Base-by-base conservation (phyloP, 495 filamentous ascomycete species). In the Niebla homalea region DNA sequence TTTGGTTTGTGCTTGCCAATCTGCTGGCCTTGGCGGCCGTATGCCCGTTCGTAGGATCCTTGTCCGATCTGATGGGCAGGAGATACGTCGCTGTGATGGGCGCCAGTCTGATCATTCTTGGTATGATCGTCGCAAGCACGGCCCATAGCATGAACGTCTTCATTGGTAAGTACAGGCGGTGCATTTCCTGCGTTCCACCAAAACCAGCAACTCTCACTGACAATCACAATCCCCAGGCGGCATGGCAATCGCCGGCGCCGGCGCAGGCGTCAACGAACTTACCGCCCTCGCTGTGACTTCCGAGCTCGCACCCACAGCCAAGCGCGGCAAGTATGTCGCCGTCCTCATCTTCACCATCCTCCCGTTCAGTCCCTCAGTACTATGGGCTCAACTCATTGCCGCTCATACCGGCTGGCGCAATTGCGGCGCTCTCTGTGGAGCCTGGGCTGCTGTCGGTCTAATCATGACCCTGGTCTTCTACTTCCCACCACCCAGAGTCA, bases 1-100 rank as follows among this genome's bases (percentile, higher is more conserved):
- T 83, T n/a, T 86, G 83, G 83, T 78, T 85, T 68, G 67, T 83
- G 36, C 68, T 84, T 2, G 80, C 74, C 16, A 79, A 87, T 56
- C 66, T 87, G 3, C 73, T 87, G 8, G 69, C 79, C 37, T 72
- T 83, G 2, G 80, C 83, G 3, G 78, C 75, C 42, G 74, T 86
- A 11, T 84, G 80, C 47, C 83, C 83, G 8, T 86, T 87, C 50
- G 82, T 86, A 21, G 83, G 83, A 4, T 77, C 76, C 19, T 56
- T 87, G 1, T 86, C 83, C 5, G 83, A 87, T 67, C 60, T 86
- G 7, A 60, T 83, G 41, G 83, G 83, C 29, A 76, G 83, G 51
- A 74, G 81, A 49, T 80, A 73, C 59, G 78, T 85, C 19, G 82
- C 82, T 21, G 67, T 85, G 29, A 59, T 73, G 16, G 83, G 83